Evolutionary conservation across 1,284 basidiomycete genomes (phyloP).

Genomic region (Chiua sp.): DNA sequence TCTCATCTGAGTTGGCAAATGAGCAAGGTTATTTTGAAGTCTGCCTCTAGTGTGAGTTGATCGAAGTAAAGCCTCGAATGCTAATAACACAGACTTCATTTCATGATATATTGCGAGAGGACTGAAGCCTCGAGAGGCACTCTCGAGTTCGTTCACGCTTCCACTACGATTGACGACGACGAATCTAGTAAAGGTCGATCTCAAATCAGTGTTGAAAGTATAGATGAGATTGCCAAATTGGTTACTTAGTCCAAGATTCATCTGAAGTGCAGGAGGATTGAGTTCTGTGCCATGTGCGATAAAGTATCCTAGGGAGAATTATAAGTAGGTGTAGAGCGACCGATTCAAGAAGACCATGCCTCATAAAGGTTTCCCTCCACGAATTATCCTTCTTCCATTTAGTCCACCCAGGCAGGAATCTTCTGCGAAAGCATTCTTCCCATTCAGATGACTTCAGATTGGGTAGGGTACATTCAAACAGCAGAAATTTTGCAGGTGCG

Average conservation of each 20-base stretch:
- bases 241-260: slow-evolving; percentile 82
- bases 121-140: slow-evolving; percentile 67
- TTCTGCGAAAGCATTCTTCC: slow-evolving; percentile 69
- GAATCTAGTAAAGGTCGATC: slow-evolving; percentile 51
- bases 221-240: slow-evolving; percentile 1
- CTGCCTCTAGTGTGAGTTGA: slow-evolving; percentile 40
- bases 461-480: slow-evolving; percentile 70
- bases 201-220: slow-evolving; percentile 7
- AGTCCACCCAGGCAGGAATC: slow-evolving; percentile 74
- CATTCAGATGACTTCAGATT: slow-evolving; percentile 67
- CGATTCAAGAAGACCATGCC: slow-evolving; percentile 43
- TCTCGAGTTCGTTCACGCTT: slow-evolving; percentile 70
- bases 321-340: neutral
- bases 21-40: slow-evolving; percentile 64
- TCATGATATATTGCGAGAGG: slow-evolving; percentile 71
- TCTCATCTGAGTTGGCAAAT: slow-evolving; percentile 64
- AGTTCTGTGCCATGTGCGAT: slow-evolving; percentile 69
- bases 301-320: slow-evolving; percentile 51
- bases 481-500: slow-evolving; percentile 61
- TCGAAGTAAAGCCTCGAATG: neutral
- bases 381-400: slow-evolving; percentile 66
- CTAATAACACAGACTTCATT: slow-evolving; percentile 60
- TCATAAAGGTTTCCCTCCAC: slow-evolving; percentile 68
- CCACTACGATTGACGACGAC: slow-evolving; percentile 76
- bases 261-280: slow-evolving; percentile 72